Conservation (phyloP, 1,284 basidiomycete species). For the Phaffia rhodozyma region DNA sequence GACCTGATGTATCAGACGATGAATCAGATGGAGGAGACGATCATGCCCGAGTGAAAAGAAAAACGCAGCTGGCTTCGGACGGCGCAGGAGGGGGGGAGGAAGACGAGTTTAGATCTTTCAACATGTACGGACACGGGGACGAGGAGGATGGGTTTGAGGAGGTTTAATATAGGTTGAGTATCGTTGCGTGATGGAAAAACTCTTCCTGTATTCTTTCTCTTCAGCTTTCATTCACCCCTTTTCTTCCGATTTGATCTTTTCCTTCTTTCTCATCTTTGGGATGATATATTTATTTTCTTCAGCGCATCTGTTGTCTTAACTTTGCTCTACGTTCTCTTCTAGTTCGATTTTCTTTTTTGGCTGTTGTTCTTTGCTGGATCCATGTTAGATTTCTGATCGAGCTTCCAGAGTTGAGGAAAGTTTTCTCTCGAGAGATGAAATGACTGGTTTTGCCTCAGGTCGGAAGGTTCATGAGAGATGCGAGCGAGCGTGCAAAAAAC, state of each 20-base stretch:
- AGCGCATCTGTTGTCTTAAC: too few species aligned
- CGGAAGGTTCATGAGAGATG: too few species aligned
- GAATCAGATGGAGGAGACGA: not conserved
- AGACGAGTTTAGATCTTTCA: not conserved
- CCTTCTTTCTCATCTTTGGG: not conserved
- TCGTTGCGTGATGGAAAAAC: not conserved
- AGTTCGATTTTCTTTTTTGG: not conserved
- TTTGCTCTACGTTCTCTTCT: not conserved
- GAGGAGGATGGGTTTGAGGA: slow-evolving; percentile 18
- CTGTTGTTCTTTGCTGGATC: not conserved
- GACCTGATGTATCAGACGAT: not conserved
- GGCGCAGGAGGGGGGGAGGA: slow-evolving; percentile 38
- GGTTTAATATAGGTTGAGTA: slow-evolving; percentile 1
- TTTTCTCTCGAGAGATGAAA: too few species aligned
- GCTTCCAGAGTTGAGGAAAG: too few species aligned
- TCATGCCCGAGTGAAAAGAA: not conserved
- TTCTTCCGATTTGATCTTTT: not conserved
- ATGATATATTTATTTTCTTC: not conserved
- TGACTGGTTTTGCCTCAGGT: too few species aligned
- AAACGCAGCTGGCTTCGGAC: slow-evolving; percentile 25
- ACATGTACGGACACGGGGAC: slow-evolving; percentile 5
- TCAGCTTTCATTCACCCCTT: not conserved
- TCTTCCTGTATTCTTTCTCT: not conserved
- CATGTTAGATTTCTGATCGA: too few species aligned
- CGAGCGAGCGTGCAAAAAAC: too few species aligned